Evolutionary conservation across 495 filamentous ascomycete species (phyloP).

Genomic region (Hypoxylon lenormandii): DNA sequence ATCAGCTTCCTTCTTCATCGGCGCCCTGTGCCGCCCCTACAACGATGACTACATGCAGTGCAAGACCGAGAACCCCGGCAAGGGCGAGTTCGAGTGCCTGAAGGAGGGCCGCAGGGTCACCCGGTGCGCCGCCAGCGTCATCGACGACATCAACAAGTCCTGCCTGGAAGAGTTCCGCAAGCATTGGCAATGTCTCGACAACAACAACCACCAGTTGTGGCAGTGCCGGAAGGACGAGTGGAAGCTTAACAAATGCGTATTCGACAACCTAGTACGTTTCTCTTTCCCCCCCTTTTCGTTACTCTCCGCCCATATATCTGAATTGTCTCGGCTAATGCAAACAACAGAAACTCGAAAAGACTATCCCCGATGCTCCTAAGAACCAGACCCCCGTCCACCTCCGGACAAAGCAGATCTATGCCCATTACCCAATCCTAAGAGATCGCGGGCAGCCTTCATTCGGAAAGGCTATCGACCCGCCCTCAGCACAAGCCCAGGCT

Average conservation of each 20-base stretch:
- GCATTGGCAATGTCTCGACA: slow-evolving; percentile 95
- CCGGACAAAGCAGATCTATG: slow-evolving; percentile 79
- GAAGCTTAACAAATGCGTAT: slow-evolving; percentile 90
- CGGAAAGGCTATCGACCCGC: slow-evolving; percentile 55
- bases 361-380: slow-evolving; percentile 83
- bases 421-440: slow-evolving; percentile 62
- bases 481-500: slow-evolving; percentile 44
- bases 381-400: slow-evolving; percentile 84
- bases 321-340: slow-evolving; percentile 20
- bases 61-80: slow-evolving; percentile 88
- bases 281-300: slow-evolving; percentile 38
- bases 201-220: slow-evolving; percentile 96
- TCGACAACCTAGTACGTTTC: slow-evolving; percentile 92
- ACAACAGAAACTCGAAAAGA: slow-evolving; percentile 84
- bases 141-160: slow-evolving; percentile 95
- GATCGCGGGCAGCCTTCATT: slow-evolving; percentile 48
- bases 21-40: slow-evolving; percentile 89
- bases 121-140: slow-evolving; percentile 93
- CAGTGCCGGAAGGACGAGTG: slow-evolving; percentile 85
- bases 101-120: slow-evolving; percentile 96
- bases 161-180: slow-evolving; percentile 89
- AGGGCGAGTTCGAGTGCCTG: slow-evolving; percentile 92
- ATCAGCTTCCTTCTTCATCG: slow-evolving; percentile 96
- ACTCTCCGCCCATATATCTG: background rate
- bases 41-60: slow-evolving; percentile 99